phyloP scores from a whole-genome alignment of 2,329 filamentous ascomycete genomes.

The Xylaria sp. region DNA sequence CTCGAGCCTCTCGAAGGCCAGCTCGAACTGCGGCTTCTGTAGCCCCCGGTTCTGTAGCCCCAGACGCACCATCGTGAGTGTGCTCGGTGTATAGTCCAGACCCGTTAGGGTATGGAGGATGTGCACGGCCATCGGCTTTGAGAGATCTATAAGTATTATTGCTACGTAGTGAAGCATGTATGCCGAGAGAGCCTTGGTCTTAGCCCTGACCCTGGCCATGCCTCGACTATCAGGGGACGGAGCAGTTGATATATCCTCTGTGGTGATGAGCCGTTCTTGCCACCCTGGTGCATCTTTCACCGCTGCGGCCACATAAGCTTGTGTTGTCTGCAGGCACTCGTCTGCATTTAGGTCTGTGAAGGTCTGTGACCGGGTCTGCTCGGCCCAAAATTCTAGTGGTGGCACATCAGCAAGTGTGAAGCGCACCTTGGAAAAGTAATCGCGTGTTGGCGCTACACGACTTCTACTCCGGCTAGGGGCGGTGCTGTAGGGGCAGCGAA shows the following conservation, averaged over 20 bases:
- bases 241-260: conserved; percentile 26
- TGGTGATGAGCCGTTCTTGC: conserved; percentile 41
- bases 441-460: neutral
- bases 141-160: conserved; percentile 30
- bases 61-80: conserved; percentile 49
- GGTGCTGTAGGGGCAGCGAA: conserved; percentile 16
- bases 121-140: conserved; percentile 45
- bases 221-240: neutral
- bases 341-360: conserved; percentile 41
- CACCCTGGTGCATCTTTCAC: conserved; percentile 40
- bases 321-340: conserved; percentile 42
- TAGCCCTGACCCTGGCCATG: neutral
- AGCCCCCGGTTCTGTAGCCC: conserved; percentile 22
- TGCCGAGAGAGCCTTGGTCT: conserved; percentile 17
- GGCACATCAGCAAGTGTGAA: conserved; percentile 49
- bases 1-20: conserved; percentile 40
- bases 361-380: conserved; percentile 20
- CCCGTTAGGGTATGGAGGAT: conserved; percentile 52
- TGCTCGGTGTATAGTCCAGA: conserved; percentile 52
- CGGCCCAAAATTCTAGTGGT: conserved; percentile 44
- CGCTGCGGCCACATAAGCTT: conserved; percentile 45
- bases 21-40: conserved; percentile 38
- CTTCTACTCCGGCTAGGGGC: neutral
- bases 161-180: conserved; percentile 51
- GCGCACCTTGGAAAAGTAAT: conserved; percentile 36